Percentiles rank a stretch among this genome's conserved stretches.
Conservation (phyloP, 2,329 filamentous ascomycete species). For the Thermoascus crustaceus region DNA sequence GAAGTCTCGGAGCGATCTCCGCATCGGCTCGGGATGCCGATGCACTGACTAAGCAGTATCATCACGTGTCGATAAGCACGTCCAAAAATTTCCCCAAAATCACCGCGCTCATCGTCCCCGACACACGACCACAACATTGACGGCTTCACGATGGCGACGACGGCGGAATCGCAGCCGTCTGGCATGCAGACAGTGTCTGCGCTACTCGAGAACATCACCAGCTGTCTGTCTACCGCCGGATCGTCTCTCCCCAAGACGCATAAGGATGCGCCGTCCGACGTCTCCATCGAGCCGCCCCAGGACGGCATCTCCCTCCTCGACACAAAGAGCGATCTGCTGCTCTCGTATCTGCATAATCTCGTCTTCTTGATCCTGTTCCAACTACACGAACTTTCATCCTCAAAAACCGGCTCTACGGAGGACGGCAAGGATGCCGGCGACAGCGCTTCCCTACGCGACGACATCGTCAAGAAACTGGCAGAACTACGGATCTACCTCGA, state of each 20-base stretch:
- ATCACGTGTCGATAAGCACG: conserved; percentile 19
- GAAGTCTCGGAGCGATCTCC: too few species aligned
- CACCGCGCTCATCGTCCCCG: neutral
- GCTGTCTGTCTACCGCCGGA: conserved; percentile 26
- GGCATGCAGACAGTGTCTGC: conserved; percentile 19
- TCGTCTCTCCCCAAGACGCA: conserved; percentile 27
- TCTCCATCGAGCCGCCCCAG: conserved; percentile 65
- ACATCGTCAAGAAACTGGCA: conserved; percentile 76
- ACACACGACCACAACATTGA: too few species aligned
- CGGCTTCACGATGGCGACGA: conserved; percentile 18
- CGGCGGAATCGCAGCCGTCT: conserved; percentile 13
- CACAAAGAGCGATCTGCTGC: conserved; percentile 91
- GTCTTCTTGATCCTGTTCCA: conserved; percentile 81
- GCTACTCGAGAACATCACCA: conserved; percentile 27
- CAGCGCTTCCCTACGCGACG: conserved; percentile 47
- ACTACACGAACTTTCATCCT: conserved; percentile 49
- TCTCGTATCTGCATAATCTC: conserved; percentile 91
- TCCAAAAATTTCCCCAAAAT: conserved; percentile 14
- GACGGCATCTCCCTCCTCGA: conserved; percentile 92
- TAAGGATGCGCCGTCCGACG: conserved; percentile 43
- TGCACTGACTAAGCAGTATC: conserved; percentile 7
- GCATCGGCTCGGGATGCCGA: too few species aligned
- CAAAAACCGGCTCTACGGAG: conserved; percentile 17
- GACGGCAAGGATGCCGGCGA: conserved; percentile 28
- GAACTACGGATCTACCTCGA: conserved; percentile 90